Conservation (phyloP, 1,284 basidiomycete genomes). For the Fomes fomentarius region DNA sequence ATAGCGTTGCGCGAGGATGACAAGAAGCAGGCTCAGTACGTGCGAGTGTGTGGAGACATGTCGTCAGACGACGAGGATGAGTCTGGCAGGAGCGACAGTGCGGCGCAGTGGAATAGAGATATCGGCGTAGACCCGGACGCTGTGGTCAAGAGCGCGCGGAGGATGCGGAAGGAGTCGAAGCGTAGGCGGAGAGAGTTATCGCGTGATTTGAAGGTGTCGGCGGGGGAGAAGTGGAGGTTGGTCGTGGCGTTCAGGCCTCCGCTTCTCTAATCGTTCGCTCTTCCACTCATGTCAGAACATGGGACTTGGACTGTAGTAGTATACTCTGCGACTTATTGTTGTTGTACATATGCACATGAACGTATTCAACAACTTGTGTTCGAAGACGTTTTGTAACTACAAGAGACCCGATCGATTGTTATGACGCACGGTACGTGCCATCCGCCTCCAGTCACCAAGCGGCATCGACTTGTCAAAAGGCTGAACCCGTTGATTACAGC, state of each 20-base stretch:
- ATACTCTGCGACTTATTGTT: neutral
- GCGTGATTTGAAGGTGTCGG: conserved; percentile 8
- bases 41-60: too few species aligned
- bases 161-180: neutral
- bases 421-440: too few species aligned
- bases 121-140: too few species aligned
- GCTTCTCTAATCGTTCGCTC: conserved; percentile 13
- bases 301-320: neutral
- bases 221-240: conserved; percentile 11
- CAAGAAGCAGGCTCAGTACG: neutral
- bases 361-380: neutral
- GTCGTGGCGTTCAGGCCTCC: conserved; percentile 14
- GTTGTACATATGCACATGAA: neutral
- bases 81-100: neutral
- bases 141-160: too few species aligned
- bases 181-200: neutral
- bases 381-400: too few species aligned
- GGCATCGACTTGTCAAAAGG: too few species aligned
- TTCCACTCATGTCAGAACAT: neutral
- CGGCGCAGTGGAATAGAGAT: too few species aligned
- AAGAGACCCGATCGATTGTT: too few species aligned
- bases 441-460: too few species aligned
- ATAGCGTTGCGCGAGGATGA: neutral
- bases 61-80: neutral
- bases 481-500: too few species aligned